Base-by-base conservation (phyloP, 2,329 filamentous ascomycete genomes). In the Aureobasidium uvarum region DNA sequence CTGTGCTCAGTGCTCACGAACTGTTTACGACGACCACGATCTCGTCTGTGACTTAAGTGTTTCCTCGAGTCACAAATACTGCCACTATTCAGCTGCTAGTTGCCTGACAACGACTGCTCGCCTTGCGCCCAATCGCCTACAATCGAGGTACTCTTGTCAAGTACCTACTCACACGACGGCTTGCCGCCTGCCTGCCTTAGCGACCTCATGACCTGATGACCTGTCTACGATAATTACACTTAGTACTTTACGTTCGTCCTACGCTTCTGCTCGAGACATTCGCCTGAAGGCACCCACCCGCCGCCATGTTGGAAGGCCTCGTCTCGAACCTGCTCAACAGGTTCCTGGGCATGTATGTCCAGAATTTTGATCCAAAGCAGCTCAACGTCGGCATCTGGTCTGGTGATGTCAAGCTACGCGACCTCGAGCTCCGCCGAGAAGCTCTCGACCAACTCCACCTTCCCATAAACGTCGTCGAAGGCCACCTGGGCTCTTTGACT, bases 311-410 rank as follows among this genome's bases (percentile, higher is more conserved):
- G 81, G 95, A 99, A 85, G 91, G 93, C 71, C 85, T 99, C 72
- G 95, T 98, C 69, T 92, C 95, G 73, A 96, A 94, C 80, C 84
- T 99, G 83, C 89, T 99, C 73, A 99, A 99, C 83, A 90, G 96
- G 82, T 98, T 99, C 80, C 81, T 99, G 86, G 96, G 95, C 84
- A 96, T 98, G 90, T 99, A 99, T 79, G 94, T 99, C 79, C 93
- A 96, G 85, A 98, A 99, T 80, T 99, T 99, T 77, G 95, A 99
- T 78, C 92, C 95, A 64, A 90, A 92, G 74, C 95, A 99, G 81
- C 85, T 99, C 70, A 99, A 99, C 76, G 93, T 99, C 69, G 95
- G 96, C 69, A 99, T 99, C 74, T 99, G 94, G 95, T 96, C 91
- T 25, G 95, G 96, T 72, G 95, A 99, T 81, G 95, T 99, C 73